Evolutionary conservation across 768 basidiomycete genomes (phyloP).

Genomic region (Termitomyces sp.): DNA sequence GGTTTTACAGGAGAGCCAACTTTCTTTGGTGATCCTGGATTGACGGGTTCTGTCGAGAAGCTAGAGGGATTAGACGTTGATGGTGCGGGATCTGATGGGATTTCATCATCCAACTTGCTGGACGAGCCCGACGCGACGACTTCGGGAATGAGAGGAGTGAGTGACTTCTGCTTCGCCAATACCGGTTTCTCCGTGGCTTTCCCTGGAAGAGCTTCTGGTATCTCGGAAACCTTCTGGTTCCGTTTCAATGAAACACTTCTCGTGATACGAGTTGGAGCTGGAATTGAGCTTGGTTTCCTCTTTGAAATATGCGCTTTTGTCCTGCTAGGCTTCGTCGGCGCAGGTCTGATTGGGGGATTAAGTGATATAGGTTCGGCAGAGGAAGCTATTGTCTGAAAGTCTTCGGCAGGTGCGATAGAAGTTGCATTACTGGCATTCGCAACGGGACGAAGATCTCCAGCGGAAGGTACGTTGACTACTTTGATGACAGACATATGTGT

Average conservation of each 20-base stretch:
- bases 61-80: conserved; percentile 13
- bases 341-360: not conserved
- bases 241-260: conserved; percentile 27
- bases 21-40: conserved; percentile 27
- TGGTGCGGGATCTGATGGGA: conserved; percentile 4
- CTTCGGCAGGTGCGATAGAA: not conserved
- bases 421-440: not conserved
- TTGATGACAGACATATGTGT: not conserved
- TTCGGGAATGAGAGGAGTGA: not conserved
- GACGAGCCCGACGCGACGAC: not conserved
- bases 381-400: not conserved
- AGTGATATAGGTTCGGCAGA: not conserved
- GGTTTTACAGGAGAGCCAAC: conserved; percentile 21
- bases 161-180: not conserved
- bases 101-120: conserved; percentile 2
- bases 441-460: not conserved
- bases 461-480: not conserved
- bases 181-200: not conserved
- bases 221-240: conserved; percentile 14
- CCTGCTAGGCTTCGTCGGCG: conserved; percentile 3
- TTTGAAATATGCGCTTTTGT: conserved; percentile 16
- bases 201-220: conserved; percentile 2
- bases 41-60: conserved; percentile 6
- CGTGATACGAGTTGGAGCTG: conserved; percentile 24
- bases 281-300: conserved; percentile 17